phyloP scores from a whole-genome alignment of 2,329 filamentous ascomycete genomes.

The Ophiostoma triangulosporum region DNA sequence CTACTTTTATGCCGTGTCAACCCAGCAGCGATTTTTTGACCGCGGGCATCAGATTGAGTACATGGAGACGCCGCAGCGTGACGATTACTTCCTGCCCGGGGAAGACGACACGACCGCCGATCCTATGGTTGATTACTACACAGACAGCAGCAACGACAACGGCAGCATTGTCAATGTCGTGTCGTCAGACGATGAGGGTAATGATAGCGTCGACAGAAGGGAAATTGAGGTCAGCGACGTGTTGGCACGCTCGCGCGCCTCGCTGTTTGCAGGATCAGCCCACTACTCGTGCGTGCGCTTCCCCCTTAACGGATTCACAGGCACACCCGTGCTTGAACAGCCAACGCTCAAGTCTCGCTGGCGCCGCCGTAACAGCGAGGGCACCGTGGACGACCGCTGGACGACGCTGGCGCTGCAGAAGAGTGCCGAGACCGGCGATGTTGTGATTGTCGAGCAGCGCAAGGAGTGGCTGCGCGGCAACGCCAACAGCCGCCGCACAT shows the following conservation, averaged over 20 bases:
- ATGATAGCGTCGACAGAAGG: too few species aligned
- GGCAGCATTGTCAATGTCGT: neutral
- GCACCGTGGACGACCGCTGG: constrained; percentile 63
- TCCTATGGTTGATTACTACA: neutral
- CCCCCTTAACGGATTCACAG: constrained; percentile 27
- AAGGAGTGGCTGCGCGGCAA: constrained; percentile 51
- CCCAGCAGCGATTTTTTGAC: constrained; percentile 28
- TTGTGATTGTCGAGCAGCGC: constrained; percentile 53
- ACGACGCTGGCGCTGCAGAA: constrained; percentile 48
- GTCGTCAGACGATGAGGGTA: neutral
- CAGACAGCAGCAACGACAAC: neutral
- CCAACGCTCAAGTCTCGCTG: constrained; percentile 39
- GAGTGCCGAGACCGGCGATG: constrained; percentile 42
- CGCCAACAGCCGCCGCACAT: constrained; percentile 44
- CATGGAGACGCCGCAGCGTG: neutral
- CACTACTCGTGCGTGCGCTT: constrained; percentile 57
- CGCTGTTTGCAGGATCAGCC: constrained; percentile 23
- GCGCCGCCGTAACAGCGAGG: constrained; percentile 54
- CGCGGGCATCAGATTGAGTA: neutral
- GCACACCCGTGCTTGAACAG: constrained; percentile 24
- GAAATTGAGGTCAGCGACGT: neutral
- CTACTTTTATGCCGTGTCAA: constrained; percentile 58
- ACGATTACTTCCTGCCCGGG: neutral
- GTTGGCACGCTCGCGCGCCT: neutral
- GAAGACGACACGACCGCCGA: neutral